These are phyloP conservation scores for Eleusine coracana DNA, from an alignment of 176 grass and related monocot species.

Conservation along the genomic window DNA sequence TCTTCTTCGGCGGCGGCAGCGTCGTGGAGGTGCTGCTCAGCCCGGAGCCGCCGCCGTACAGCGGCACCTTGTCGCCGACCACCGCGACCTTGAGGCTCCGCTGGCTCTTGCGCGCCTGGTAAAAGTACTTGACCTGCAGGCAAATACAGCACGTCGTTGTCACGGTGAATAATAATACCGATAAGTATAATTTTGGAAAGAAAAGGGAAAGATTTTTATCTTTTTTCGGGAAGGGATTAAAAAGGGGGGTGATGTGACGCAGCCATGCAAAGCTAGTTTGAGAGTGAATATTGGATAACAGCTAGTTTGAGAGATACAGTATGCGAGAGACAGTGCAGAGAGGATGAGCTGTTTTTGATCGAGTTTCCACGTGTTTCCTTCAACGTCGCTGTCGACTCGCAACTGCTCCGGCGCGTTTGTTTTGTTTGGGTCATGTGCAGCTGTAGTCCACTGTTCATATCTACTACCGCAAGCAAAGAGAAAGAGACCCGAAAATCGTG, in stretches of 20 bases:
- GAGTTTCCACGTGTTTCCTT: constrained; percentile 39
- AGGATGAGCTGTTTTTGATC: constrained; percentile 6
- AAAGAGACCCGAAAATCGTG: not conserved
- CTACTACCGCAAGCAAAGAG: not conserved
- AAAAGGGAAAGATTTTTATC: not conserved
- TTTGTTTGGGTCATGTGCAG: constrained; percentile 32
- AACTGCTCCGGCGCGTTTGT: not conserved
- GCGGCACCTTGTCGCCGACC: constrained; percentile 65
- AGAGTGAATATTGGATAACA: not conserved
- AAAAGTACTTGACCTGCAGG: constrained; percentile 75
- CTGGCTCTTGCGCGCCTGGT: constrained; percentile 87
- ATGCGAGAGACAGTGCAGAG: not conserved
- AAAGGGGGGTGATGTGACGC: not conserved
- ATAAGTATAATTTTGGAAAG: not conserved
- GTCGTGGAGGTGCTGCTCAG: constrained; percentile 64
- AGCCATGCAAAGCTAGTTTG: not conserved
- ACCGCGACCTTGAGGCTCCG: constrained; percentile 59
- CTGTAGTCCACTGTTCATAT: constrained; percentile 20
- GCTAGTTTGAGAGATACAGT: not conserved
- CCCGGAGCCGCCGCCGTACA: constrained; percentile 75
- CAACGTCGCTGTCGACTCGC: not conserved
- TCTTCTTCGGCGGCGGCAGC: constrained; percentile 42
- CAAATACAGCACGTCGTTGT: not conserved
- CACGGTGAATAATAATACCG: not conserved
- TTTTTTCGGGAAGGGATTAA: not conserved